Percentiles rank a stretch among this genome's conserved stretches.
These are phyloP conservation scores for Raphanus sativus DNA, from an alignment of 345 rosid species.

Conservation along the genomic window DNA sequence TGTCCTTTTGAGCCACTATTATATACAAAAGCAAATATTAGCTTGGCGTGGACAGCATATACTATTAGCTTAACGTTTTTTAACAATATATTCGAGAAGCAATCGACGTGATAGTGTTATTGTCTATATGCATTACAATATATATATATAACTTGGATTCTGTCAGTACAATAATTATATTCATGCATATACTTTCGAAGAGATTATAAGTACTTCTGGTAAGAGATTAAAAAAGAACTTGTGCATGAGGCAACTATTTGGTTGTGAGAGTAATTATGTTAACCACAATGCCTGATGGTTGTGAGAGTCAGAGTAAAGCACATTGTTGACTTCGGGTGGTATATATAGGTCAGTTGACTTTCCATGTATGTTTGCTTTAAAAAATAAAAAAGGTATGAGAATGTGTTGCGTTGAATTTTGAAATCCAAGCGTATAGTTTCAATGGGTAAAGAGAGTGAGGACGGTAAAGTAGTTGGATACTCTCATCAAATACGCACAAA, in stretches of 20 bases:
- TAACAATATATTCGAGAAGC: constrained; percentile 30
- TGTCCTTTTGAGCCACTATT: constrained; percentile 31
- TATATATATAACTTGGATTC: constrained; percentile 37
- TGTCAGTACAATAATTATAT: constrained; percentile 5
- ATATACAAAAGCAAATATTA: constrained; percentile 10
- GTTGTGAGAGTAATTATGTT: background rate
- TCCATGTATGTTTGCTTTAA: constrained; percentile 4
- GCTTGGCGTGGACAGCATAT: constrained; percentile 4
- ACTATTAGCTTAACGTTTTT: background rate
- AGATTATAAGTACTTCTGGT: background rate
- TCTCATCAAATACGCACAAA: constrained; percentile 28
- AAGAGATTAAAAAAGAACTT: background rate
- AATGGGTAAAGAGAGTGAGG: constrained; percentile 48
- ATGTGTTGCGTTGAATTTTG: constrained; percentile 22
- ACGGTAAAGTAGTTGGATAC: constrained; percentile 44
- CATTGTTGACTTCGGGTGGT: constrained; percentile 33
- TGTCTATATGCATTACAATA: background rate
- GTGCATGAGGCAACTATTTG: background rate
- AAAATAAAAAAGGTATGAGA: background rate
- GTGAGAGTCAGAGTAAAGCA: constrained; percentile 12
- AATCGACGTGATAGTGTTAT: constrained; percentile 23
- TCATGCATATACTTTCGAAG: too few relatives aligned
- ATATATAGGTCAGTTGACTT: constrained; percentile 23
- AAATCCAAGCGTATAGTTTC: constrained; percentile 14
- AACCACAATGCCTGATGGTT: background rate